Evolutionary conservation across 306 rosid genomes (phyloP).

Genomic region (Gastrolobium bilobum): DNA sequence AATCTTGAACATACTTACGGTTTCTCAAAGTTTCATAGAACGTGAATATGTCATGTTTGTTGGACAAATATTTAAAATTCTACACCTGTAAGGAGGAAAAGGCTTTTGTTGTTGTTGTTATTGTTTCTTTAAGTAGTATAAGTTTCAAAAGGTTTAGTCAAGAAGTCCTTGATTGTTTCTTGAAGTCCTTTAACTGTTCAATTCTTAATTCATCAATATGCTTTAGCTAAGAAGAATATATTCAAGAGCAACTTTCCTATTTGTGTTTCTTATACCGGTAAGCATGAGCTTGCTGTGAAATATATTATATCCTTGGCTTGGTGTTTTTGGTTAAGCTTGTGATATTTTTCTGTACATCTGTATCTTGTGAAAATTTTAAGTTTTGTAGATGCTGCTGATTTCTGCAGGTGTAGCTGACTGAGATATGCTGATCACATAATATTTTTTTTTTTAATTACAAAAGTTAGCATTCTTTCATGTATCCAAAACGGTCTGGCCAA

Average conservation of each 20-base stretch:
- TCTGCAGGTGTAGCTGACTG: slow-evolving; percentile 52
- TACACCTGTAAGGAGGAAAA: neutral
- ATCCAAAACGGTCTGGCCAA: slow-evolving; percentile 73
- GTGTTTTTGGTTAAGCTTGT: slow-evolving; percentile 23
- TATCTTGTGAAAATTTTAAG: slow-evolving; percentile 33
- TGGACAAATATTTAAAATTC: slow-evolving; percentile 3
- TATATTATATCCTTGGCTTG: slow-evolving; percentile 2
- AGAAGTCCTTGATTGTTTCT: too few species aligned
- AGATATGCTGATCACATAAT: slow-evolving; percentile 39
- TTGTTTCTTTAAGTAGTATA: neutral
- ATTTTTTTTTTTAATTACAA: slow-evolving; percentile 33
- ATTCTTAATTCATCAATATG: slow-evolving; percentile 1
- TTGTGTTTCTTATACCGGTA: slow-evolving; percentile 12
- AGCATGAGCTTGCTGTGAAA: slow-evolving; percentile 30
- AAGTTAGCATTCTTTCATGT: slow-evolving; percentile 61
- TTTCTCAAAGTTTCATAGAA: neutral
- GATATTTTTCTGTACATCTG: neutral
- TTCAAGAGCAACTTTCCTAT: neutral
- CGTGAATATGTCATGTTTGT: slow-evolving; percentile 5
- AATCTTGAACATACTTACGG: slow-evolving; percentile 8
- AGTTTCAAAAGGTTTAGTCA: slow-evolving; percentile 1
- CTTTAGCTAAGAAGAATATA: neutral
- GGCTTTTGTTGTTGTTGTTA: neutral
- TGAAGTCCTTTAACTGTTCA: slow-evolving; percentile 16
- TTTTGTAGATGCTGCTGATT: slow-evolving; percentile 31